Conservation (phyloP, 192 early-diverging fungal species). For the Coemansia brasiliensis region DNA sequence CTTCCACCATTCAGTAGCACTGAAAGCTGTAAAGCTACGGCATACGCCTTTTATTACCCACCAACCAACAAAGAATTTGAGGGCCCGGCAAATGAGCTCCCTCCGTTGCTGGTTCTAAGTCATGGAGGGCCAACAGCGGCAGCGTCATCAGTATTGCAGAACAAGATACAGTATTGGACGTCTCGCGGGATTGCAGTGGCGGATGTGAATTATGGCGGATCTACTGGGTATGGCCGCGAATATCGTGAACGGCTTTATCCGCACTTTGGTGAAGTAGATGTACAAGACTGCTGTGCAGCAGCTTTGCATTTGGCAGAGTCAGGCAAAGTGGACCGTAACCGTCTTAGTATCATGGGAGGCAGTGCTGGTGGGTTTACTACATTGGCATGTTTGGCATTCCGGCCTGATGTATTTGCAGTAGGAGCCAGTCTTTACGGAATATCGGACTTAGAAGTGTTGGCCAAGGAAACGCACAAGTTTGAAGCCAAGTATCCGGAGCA, state of each 20-base stretch:
- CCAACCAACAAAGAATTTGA: slow-evolving; percentile 63
- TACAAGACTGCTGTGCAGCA: slow-evolving; percentile 73
- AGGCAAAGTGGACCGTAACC: slow-evolving; percentile 61
- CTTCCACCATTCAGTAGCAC: slow-evolving; percentile 25
- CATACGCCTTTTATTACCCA: slow-evolving; percentile 63
- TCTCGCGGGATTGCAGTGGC: slow-evolving; percentile 72
- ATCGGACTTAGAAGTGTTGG: slow-evolving; percentile 65
- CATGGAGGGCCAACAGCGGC: slow-evolving; percentile 73
- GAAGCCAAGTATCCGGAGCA: slow-evolving; percentile 64
- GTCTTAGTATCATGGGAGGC: slow-evolving; percentile 67
- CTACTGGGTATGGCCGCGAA: slow-evolving; percentile 70
- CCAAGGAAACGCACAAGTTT: slow-evolving; percentile 77
- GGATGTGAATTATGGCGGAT: slow-evolving; percentile 81
- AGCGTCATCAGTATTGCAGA: slow-evolving; percentile 41
- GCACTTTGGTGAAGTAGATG: slow-evolving; percentile 75
- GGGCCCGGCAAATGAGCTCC: slow-evolving; percentile 55
- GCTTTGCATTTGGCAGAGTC: slow-evolving; percentile 61
- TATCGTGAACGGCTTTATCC: slow-evolving; percentile 71
- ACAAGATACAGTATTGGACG: slow-evolving; percentile 71
- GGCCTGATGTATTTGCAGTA: slow-evolving; percentile 68
- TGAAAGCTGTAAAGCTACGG: slow-evolving; percentile 7
- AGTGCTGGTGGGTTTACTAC: slow-evolving; percentile 72
- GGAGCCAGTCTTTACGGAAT: slow-evolving; percentile 74
- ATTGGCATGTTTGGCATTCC: slow-evolving; percentile 65
- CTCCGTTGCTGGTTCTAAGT: slow-evolving; percentile 68